Conservation (phyloP, 108 stramenopile species). For the Cyclotella distinguenda region DNA sequence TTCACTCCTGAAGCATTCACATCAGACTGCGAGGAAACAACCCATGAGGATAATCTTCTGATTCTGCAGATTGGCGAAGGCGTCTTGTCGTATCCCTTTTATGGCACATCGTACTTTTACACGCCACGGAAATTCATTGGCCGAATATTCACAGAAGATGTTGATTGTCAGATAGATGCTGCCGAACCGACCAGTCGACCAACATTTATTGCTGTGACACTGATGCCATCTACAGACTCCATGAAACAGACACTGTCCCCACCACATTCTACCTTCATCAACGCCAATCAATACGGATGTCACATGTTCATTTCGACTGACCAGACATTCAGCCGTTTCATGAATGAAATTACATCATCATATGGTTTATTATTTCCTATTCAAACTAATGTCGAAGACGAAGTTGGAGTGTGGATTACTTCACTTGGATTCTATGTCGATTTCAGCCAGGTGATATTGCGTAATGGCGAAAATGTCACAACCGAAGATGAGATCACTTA, state of each 20-base stretch:
- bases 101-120: slow-evolving; percentile 22
- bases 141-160: slow-evolving; percentile 4
- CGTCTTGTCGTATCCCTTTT: slow-evolving; percentile 32
- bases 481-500: slow-evolving; percentile 4
- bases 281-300: slow-evolving; percentile 15
- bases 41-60: not conserved
- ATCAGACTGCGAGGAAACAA: not conserved
- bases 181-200: too few relatives aligned
- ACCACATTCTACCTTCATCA: not conserved
- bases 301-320: slow-evolving; percentile 28
- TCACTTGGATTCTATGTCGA: slow-evolving; percentile 22
- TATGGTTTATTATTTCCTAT: slow-evolving; percentile 28
- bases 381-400: slow-evolving; percentile 17
- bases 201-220: not conserved
- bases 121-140: slow-evolving; percentile 24
- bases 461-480: not conserved
- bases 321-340: slow-evolving; percentile 1
- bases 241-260: not conserved
- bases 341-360: slow-evolving; percentile 18
- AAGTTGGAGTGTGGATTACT: slow-evolving; percentile 24
- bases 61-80: slow-evolving; percentile 32
- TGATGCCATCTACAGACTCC: not conserved
- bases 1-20: not conserved
- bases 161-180: slow-evolving; percentile 5
- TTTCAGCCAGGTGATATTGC: not conserved